Base-by-base conservation (phyloP, 441 rosid genomes). In the Pelargonium cotyledonis region DNA sequence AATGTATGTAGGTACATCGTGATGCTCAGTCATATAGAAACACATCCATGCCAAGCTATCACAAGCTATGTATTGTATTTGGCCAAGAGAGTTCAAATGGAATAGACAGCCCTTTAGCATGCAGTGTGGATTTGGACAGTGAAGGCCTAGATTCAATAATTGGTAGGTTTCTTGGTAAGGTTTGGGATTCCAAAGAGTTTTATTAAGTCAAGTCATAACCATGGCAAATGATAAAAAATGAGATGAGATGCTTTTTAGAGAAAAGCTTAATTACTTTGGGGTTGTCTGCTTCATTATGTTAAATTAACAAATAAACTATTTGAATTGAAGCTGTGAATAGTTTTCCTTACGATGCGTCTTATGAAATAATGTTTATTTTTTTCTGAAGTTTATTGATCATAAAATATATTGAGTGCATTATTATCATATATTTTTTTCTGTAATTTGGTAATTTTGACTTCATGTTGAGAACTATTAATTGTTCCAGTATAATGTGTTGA, bases 51-150 rank as follows among this genome's bases (percentile, higher is more conserved):
- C 79, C 83, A 1, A 77, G 80, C 79, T 82, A 76, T 75, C 84
- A 78, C 79, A 82, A 82, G 77, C 79, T 84, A 12, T 84, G 83
- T 65, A 76, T 80, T 64, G 73, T 84, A 78, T 82, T 71, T 70
- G 85, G 82, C 47, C 72, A 78, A 80, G 85, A 78, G 75, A 77
- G 70, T 75, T 73, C 68, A 63, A 70, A 75, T 46, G 79, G 74
- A 72, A 73, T 79, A 73, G 72, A 74, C 65, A 64, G 68, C 35
- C 44, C 16, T 38, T 19, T 58, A 65, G 75, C 63, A 65, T 51
- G 51, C 38, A 47, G 68, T 71, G 65, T 66, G 15, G 78, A 73
- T 69, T 23, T 51, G 64, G 76, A 73, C 35, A 57, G 57, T 41
- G 69, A 74, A 44, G 63, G 40, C 53, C 75, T 70, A n/a, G 76